Conservation (phyloP, 2,329 filamentous ascomycete species). For the Scedosporium dehoogii region DNA sequence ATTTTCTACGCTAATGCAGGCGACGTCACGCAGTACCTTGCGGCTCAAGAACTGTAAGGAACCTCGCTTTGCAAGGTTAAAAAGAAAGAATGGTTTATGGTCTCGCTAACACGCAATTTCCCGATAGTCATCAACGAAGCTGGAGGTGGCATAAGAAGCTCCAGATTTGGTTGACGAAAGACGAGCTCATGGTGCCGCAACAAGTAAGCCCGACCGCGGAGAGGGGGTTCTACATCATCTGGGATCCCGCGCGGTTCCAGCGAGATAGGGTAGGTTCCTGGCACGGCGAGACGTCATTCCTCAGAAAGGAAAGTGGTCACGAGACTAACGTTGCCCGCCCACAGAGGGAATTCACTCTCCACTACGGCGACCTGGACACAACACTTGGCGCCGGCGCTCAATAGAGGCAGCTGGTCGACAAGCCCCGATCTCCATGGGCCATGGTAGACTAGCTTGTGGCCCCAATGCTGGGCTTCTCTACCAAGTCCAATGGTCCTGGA, state of each 20-base stretch:
- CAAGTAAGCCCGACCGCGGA: slow-evolving; percentile 48
- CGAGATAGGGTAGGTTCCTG: slow-evolving; percentile 47
- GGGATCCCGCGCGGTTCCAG: slow-evolving; percentile 52
- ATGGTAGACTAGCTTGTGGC: neutral
- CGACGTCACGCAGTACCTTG: slow-evolving; percentile 53
- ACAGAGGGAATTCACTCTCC: slow-evolving; percentile 50
- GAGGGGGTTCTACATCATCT: slow-evolving; percentile 57
- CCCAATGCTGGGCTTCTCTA: neutral
- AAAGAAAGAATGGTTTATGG: neutral
- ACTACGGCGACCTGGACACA: slow-evolving; percentile 53
- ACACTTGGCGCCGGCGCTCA: slow-evolving; percentile 2
- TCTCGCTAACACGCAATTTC: slow-evolving; percentile 5
- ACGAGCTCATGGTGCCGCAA: slow-evolving; percentile 55
- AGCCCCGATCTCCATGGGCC: neutral
- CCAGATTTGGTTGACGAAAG: slow-evolving; percentile 58
- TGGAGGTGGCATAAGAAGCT: slow-evolving; percentile 62
- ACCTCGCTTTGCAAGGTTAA: neutral
- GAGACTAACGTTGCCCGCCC: slow-evolving; percentile 11
- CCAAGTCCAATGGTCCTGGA: neutral
- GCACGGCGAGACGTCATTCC: neutral
- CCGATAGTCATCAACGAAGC: slow-evolving; percentile 46
- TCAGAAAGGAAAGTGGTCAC: slow-evolving; percentile 1
- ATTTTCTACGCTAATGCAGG: slow-evolving; percentile 59
- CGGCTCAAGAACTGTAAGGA: slow-evolving; percentile 51
- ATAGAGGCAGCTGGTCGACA: neutral